These are phyloP conservation scores for Pseudovirgaria hyperparasitica DNA, from an alignment of 2,329 filamentous ascomycete species.

Conservation along the genomic window DNA sequence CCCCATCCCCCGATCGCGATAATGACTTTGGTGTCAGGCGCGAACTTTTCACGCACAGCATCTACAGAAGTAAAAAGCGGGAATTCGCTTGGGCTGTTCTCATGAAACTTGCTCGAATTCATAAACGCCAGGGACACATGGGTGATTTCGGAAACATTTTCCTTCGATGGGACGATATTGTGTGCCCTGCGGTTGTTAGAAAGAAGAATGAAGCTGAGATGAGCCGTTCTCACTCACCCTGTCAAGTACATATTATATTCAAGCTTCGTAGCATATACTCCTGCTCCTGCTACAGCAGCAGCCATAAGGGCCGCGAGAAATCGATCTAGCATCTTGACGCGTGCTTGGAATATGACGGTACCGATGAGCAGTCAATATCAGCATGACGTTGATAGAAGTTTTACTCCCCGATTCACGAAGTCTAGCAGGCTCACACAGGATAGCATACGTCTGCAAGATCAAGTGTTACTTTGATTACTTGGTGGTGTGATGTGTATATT, in stretches of 20 bases:
- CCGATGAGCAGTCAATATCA: no score
- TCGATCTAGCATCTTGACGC: no score
- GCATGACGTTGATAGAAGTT: no score
- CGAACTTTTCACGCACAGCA: constrained; percentile 32
- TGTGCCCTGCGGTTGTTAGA: constrained; percentile 11
- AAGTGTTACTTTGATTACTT: no score
- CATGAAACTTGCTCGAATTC: constrained; percentile 16
- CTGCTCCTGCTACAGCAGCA: no score
- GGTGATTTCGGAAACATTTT: constrained; percentile 11
- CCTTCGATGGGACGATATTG: constrained; percentile 11
- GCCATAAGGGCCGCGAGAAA: no score
- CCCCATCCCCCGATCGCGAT: constrained; percentile 68
- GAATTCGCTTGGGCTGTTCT: constrained; percentile 10
- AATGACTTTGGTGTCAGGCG: constrained; percentile 47
- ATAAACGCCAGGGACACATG: constrained; percentile 20
- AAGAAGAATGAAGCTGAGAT: not conserved
- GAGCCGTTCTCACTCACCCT: constrained; percentile 4
- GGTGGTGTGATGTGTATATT: no score
- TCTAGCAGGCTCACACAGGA: no score
- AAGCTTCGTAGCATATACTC: no score
- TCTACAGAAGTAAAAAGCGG: constrained; percentile 16
- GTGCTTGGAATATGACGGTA: no score
- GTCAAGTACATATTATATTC: constrained; percentile 11
- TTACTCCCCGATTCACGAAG: no score
- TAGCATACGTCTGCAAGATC: no score